Percentiles rank a stretch among this genome's conserved stretches.
These are phyloP conservation scores for Celoporthe dispersa DNA, from an alignment of 2,329 filamentous ascomycete species.

Conservation along the genomic window DNA sequence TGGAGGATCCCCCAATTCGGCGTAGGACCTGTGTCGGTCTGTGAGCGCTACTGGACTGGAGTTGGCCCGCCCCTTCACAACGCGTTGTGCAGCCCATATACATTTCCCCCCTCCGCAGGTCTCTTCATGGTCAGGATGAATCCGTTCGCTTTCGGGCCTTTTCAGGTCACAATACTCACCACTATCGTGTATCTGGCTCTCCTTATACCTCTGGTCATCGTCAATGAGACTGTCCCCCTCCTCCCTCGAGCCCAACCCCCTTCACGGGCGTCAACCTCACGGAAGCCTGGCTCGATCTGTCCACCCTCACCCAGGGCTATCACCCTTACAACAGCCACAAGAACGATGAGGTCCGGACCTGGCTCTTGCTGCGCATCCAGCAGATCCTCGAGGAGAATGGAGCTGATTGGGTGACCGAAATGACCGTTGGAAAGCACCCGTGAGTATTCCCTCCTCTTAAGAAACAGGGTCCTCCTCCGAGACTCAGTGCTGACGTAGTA, in stretches of 20 bases:
- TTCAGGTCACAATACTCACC: conserved; percentile 81
- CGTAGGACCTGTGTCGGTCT: not conserved
- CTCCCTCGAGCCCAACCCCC: conserved; percentile 54
- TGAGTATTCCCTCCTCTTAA: conserved; percentile 17
- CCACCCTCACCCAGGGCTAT: conserved; percentile 72
- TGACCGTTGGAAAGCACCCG: conserved; percentile 34
- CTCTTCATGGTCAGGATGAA: conserved; percentile 41
- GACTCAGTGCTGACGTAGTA: conserved; percentile 2
- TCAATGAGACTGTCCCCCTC: conserved; percentile 78
- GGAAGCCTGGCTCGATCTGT: conserved; percentile 85
- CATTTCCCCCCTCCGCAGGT: not conserved
- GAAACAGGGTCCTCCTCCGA: not conserved
- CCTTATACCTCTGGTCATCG: conserved; percentile 70
- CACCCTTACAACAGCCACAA: conserved; percentile 88
- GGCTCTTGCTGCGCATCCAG: conserved; percentile 72
- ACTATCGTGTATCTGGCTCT: conserved; percentile 78
- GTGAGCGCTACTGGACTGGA: not conserved
- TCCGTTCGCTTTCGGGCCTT: conserved; percentile 76
- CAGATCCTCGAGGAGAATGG: conserved; percentile 69
- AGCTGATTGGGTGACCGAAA: conserved; percentile 51
- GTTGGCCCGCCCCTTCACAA: not conserved
- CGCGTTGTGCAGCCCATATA: not conserved
- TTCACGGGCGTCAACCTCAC: conserved; percentile 76
- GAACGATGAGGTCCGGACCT: conserved; percentile 81
- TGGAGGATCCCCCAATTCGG: not conserved